phyloP scores from a whole-genome alignment of 352 stramenopile species.

The Phytopythium delawarense region DNA sequence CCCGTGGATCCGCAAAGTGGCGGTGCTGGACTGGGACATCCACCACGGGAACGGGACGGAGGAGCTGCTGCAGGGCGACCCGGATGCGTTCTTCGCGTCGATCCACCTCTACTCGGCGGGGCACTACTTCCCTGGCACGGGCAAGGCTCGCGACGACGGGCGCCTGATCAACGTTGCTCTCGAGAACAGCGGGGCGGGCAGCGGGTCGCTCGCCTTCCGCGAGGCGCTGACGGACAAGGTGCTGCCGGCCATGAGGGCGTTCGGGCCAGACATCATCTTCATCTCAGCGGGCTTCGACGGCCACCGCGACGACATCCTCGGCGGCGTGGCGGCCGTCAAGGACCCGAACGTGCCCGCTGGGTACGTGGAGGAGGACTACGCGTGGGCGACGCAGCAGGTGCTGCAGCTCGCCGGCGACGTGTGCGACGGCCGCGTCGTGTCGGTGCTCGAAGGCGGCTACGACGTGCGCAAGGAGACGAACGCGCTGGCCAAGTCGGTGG shows the following conservation, averaged over 20 bases:
- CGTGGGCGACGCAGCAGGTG: constrained; percentile 75
- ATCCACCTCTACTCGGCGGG: constrained; percentile 77
- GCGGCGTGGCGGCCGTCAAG: constrained; percentile 72
- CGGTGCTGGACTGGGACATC: constrained; percentile 99
- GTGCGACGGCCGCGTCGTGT: constrained; percentile 78
- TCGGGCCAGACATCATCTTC: constrained; percentile 82
- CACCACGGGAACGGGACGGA: constrained; percentile 99
- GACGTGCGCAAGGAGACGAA: constrained; percentile 80
- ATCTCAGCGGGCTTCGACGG: constrained; percentile 88
- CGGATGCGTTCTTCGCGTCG: constrained; percentile 81
- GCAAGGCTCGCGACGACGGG: constrained; percentile 46
- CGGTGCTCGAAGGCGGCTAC: constrained; percentile 85
- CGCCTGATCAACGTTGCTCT: constrained; percentile 81
- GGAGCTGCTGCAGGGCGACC: constrained; percentile 75
- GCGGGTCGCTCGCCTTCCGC: constrained; percentile 64
- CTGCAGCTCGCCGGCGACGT: constrained; percentile 71
- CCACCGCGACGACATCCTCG: constrained; percentile 80
- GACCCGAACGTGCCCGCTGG: constrained; percentile 70
- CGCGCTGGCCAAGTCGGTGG: constrained; percentile 76
- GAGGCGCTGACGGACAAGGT: constrained; percentile 52
- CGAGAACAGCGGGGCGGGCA: constrained; percentile 60
- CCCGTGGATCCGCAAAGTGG: constrained; percentile 90
- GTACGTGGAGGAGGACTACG: constrained; percentile 82
- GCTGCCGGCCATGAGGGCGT: constrained; percentile 69
- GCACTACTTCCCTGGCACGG: constrained; percentile 78